Base-by-base conservation (phyloP, 306 rosid species). In the Hylodesmum podocarpum region DNA sequence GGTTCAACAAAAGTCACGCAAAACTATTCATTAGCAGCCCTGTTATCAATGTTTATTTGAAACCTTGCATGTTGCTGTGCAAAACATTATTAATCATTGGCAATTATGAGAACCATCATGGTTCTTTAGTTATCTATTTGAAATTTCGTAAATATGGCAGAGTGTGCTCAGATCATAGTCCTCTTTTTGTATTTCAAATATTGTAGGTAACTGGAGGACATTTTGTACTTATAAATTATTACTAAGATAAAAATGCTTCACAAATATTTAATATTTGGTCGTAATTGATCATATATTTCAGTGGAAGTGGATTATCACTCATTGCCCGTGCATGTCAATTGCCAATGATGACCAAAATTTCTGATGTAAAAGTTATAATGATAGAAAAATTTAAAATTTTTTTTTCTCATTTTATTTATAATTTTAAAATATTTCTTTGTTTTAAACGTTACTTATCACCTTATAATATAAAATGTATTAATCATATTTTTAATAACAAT, bases 91-190 rank as follows among this genome's bases (percentile, higher is more conserved):
- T 36, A 58, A 82, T 82, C 64, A 82, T 41, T 39, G 53, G 36
- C 75, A 51, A 82, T 82, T 65, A 82, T 82, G 79, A 36, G 75
- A 73, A 69, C 33, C 78, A 81, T 62, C 63, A 61, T 62, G 77
- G 62, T 19, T 24, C 1, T 43, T 75, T 25, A 25, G 46, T 55
- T 40, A 27, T 67, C 27, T 61, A 14, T 49, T 68, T 15, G 53
- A 75, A 61, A 59, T 61, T 68, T 59, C 8, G 28, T 59, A 10
- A 43, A 41, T 15, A 7, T 44, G 15, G 46, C 2, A n/a, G 15
- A 24, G n/a, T n/a, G n/a, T n/a, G n/a, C 1, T 4, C 75, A 27
- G 25, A 11, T n/a, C 18, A n/a, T 4, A 33, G 24, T 39, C n/a
- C 44, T 31, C 43, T 16, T 33, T 62, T 16, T 34, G 29, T 63